Base-by-base conservation (phyloP, 164 flowering plant species). In the Umbellularia californica region DNA sequence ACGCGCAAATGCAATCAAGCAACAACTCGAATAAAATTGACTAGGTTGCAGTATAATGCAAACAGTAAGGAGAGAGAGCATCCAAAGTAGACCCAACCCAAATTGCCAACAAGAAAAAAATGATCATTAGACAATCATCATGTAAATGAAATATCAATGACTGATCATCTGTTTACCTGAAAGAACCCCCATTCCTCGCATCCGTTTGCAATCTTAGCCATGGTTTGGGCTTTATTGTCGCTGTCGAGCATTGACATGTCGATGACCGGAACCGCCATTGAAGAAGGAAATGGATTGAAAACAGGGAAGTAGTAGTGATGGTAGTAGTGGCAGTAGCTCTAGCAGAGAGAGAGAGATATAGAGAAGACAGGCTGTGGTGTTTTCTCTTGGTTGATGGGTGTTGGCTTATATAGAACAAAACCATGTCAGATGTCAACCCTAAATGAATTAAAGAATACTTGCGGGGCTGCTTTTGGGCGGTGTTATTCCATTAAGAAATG, bases 181-280 rank as follows among this genome's bases (percentile, higher is more conserved):
- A 93, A 93, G 83, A 93, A 91, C 64, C 96, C 96, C 95, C 96
- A 93, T 73, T 90, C 88, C 76, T 88, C 90, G 60, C 94, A 93
- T 4, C 90, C 90, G 70, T 80, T 85, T 2, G 87, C 92, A 17
- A 93, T 87, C 74, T 84, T 80, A 68, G 92, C 90, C 84, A 91
- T 65, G 3, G 88, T 84, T n/a, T 81, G 72, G 65, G 84, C 89
- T 78, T 96, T 88, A 52, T 91, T 92, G 50, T 83, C 85, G 6
- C 95, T 91, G 50, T 83, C 67, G 76, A 91, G 87, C 83, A 87
- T 90, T 3, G 97, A 93, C 84, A 93, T 85, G 81, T 93, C 95
- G 62, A 93, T 93, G 79, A 93, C 98, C 0, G 98, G 98, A 81
- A 93, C 86, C 3, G 87, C 90, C 98, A 93, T 93, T 19, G 66